Evolutionary conservation across 148 eudicot genomes (phyloP), one percentile per base, ranked within the genome.

Genomic region (Silene uniflora): DNA sequence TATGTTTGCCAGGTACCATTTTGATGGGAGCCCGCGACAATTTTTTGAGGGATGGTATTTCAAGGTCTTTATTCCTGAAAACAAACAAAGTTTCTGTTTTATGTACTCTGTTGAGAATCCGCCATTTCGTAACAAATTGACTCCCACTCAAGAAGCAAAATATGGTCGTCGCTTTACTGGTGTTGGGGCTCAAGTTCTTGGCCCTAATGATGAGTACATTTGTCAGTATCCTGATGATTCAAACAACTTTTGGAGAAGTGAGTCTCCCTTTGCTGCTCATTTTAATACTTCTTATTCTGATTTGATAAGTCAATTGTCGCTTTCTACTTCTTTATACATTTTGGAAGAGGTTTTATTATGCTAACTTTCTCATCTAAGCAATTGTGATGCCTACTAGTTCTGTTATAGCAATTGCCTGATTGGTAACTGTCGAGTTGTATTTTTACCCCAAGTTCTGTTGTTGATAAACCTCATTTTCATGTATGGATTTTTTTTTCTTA

Each of bases 41-140:
- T 94, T 94, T 80, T 94, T 94, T 70, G 98, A 94, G 86, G 98
- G 98, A 18, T 94, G 98, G 98, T 94, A 91, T 91, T 94, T 94
- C 72, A 94, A 94, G 86, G 96, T 94, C 18, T 88, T 91, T 56
- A 91, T 94, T 77, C 98, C 97, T 59, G 93, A 90, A 74, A 80
- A 83, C 74, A 94, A 85, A 82, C 98, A 94, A 79, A 94, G 92
- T 81, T 94, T 94, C 80, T 94, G 98, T 81, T 91, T 94, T 80
- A 94, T 94, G 93, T 94, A 94, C 81, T 90, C 98, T 58, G 85
- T 90, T 21, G 97, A 94, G 82, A 94, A 87, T 85, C 98, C 98
- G 12, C 87, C 97, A 67, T 94, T 94, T 23, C 87, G 81, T 55
- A 89, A 80, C 69, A 85, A 82, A 71, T 81, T 94, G 80, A 84